phyloP scores from a whole-genome alignment of 2,329 filamentous ascomycete genomes.

The Scopulariopsis brevicaulis region DNA sequence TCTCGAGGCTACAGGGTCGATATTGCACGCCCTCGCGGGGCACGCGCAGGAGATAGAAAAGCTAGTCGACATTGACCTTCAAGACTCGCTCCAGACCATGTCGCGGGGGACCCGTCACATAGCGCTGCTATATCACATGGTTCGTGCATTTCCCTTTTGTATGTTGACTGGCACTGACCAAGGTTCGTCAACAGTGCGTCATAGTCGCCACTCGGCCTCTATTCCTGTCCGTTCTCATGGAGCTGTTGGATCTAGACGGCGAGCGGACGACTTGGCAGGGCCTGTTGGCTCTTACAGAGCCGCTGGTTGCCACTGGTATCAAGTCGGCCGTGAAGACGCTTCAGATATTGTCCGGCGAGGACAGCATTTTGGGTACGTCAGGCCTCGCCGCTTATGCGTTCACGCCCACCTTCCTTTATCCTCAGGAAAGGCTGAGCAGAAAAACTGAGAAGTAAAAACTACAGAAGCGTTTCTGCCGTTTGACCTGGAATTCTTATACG shows the following conservation, averaged over 20 bases:
- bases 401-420: neutral
- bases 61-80: conserved; percentile 19
- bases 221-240: conserved; percentile 23
- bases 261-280: conserved; percentile 17
- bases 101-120: conserved; percentile 23
- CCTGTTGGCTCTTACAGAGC: conserved; percentile 19
- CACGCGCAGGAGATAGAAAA: conserved; percentile 25
- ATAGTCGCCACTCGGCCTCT: conserved; percentile 26
- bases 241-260: conserved; percentile 18
- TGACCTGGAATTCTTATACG: conserved; percentile 24
- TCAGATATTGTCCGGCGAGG: conserved; percentile 22
- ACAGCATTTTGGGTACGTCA: conserved; percentile 20
- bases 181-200: conserved; percentile 15
- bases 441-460: neutral
- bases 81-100: conserved; percentile 21
- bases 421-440: neutral
- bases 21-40: conserved; percentile 21
- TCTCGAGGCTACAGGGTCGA: conserved; percentile 21
- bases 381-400: neutral
- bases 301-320: conserved; percentile 24
- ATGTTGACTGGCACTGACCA: neutral
- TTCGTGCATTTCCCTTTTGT: conserved; percentile 7
- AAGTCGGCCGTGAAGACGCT: conserved; percentile 27
- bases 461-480: conserved; percentile 24
- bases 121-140: conserved; percentile 25